Evolutionary conservation across 192 early-diverging fungal species (phyloP), one percentile per base, ranked within the genome.

Genomic region (Linnemannia exigua): DNA sequence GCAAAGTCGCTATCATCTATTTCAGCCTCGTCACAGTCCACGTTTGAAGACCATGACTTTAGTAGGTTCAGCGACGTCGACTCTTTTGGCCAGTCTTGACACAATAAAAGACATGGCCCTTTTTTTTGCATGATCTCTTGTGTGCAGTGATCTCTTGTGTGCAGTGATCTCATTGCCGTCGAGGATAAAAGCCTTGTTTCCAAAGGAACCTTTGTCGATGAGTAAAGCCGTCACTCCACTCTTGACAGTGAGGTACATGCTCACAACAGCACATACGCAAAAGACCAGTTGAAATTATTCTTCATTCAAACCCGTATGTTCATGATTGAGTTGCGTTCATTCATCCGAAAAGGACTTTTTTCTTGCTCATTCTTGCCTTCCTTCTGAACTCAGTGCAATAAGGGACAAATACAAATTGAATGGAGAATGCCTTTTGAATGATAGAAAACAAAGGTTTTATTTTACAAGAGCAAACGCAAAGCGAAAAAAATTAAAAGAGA

Each of bases 391-490:
- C 66, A 67, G 0, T 31, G 9, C 33, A 69, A n/a, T 41, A 41
- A 33, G 20, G 9, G 41, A 6, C 3, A 31, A 74, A 20, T 0
- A 12, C 48, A 35, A n/a, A 31, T 25, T 0, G 58, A 61, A 8
- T 61, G 22, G 28, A 5, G 28, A 58, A 61, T 63, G 36, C 44
- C 7, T 5, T 69, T 36, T n/a, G 33, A 8, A 31, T 63, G 58
- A 63, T 63, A 63, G 19, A 48, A 28, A 44, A 68, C 33, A 70
- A 70, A 54, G 73, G 70, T 47, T 82, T 82, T 82, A 82, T 82
- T 76, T 82, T 82, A 82, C 80, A 82, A 81, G 74, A 75, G 79
- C 72, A 72, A 74, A 50, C 72, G 72, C 78, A 79, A 51, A 67
- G 67, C 72, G 79, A 81, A 63, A 74, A 74, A 74, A 68, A 81